Conservation (phyloP, 768 basidiomycete genomes). For the Amanita thiersii region DNA sequence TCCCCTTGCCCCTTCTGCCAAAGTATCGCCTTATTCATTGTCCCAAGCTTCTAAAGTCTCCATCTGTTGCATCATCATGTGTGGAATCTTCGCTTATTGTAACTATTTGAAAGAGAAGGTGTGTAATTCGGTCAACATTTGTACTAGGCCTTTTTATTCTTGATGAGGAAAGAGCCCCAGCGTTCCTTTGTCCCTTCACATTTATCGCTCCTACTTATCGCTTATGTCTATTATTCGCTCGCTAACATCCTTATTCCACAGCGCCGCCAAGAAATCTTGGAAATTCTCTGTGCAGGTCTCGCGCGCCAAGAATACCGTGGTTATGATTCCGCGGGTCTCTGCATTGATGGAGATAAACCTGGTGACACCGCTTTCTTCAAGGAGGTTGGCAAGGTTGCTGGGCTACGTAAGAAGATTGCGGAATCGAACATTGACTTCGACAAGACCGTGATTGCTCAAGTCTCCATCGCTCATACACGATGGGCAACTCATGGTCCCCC, state of each 20-base stretch:
- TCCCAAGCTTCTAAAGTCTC: neutral
- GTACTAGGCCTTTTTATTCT: slow-evolving; percentile 1
- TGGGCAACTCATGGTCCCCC: slow-evolving; percentile 99
- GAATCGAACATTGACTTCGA: slow-evolving; percentile 60
- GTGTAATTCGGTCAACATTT: slow-evolving; percentile 18
- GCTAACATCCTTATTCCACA: slow-evolving; percentile 22
- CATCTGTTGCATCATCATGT: slow-evolving; percentile 42
- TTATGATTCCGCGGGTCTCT: slow-evolving; percentile 91
- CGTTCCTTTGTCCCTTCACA: neutral
- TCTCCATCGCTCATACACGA: slow-evolving; percentile 97
- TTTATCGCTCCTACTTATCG: neutral
- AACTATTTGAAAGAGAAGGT: slow-evolving; percentile 94
- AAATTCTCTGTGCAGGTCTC: slow-evolving; percentile 85
- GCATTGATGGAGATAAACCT: slow-evolving; percentile 85
- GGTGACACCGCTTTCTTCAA: slow-evolving; percentile 83
- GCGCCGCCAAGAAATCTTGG: slow-evolving; percentile 87
- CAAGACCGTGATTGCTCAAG: slow-evolving; percentile 78
- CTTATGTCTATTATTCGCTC: neutral
- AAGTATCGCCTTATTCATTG: too few species aligned
- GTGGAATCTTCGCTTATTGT: slow-evolving; percentile 96
- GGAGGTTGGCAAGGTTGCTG: slow-evolving; percentile 95
- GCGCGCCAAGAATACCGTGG: slow-evolving; percentile 96
- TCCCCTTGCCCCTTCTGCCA: neutral
- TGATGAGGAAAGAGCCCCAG: neutral
- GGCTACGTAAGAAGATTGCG: slow-evolving; percentile 84